Conservation (phyloP, 2,329 filamentous ascomycete genomes). For the Onygena corvina region DNA sequence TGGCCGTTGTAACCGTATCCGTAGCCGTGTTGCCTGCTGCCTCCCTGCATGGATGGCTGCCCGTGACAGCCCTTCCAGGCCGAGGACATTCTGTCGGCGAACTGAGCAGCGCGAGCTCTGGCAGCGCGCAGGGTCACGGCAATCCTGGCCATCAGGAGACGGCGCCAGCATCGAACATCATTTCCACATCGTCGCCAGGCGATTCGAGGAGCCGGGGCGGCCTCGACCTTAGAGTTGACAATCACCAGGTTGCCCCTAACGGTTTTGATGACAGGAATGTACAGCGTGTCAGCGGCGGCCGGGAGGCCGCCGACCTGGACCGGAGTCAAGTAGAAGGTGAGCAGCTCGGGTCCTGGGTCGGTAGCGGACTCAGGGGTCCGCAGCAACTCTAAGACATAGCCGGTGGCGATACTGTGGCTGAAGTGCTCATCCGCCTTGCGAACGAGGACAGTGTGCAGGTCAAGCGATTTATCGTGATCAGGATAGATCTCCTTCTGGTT, state of each 20-base stretch:
- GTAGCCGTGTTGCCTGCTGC: not conserved
- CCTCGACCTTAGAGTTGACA: slow-evolving; percentile 28
- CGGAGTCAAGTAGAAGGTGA: slow-evolving; percentile 35
- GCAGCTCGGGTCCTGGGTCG: slow-evolving; percentile 25
- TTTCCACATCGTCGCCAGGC: slow-evolving; percentile 35
- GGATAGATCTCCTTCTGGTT: slow-evolving; percentile 33
- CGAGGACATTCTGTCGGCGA: slow-evolving; percentile 21
- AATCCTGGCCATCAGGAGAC: slow-evolving; percentile 31
- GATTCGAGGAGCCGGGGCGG: slow-evolving; percentile 24
- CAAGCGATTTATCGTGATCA: slow-evolving; percentile 19
- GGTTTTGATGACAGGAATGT: slow-evolving; percentile 30
- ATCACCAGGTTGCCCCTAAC: slow-evolving; percentile 28
- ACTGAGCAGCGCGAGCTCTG: slow-evolving; percentile 26
- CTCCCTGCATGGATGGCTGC: slow-evolving; percentile 12
- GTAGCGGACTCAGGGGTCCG: slow-evolving; percentile 20
- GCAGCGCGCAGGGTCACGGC: slow-evolving; percentile 28
- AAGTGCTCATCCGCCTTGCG: slow-evolving; percentile 27
- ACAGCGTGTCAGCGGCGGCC: slow-evolving; percentile 34
- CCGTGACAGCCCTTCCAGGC: slow-evolving; percentile 25
- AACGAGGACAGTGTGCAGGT: slow-evolving; percentile 26
- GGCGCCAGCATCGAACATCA: slow-evolving; percentile 29
- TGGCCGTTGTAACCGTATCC: slow-evolving; percentile 12
- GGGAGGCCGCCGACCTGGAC: slow-evolving; percentile 33
- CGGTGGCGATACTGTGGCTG: slow-evolving; percentile 29
- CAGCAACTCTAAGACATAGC: slow-evolving; percentile 34